Evolutionary conservation across 257 asterid genomes (phyloP).

Genomic region (Prunella vulgaris): DNA sequence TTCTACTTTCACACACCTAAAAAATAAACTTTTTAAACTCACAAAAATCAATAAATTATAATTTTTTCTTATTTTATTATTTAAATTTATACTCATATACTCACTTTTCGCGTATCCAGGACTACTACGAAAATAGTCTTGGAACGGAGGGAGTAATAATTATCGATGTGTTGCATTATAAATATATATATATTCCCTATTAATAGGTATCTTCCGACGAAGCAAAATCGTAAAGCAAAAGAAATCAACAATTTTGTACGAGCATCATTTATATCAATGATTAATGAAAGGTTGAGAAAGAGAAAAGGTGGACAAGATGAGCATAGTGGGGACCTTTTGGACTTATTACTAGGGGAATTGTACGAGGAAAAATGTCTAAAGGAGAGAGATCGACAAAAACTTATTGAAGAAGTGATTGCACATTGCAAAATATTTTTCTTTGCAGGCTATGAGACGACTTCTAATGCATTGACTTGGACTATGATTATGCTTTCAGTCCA

Average conservation of each 20-base stretch:
- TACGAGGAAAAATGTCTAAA: neutral
- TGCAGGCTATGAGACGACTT: constrained; percentile 21
- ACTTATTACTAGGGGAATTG: constrained; percentile 2
- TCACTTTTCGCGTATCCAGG: too few species aligned
- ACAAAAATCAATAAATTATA: too few species aligned
- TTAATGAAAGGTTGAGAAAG: constrained; percentile 1
- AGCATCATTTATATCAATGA: neutral
- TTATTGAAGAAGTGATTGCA: constrained; percentile 13
- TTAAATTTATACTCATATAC: too few species aligned
- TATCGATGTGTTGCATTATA: too few species aligned
- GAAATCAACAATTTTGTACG: neutral
- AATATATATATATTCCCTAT: too few species aligned
- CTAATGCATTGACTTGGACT: constrained; percentile 25
- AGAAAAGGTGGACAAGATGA: neutral
- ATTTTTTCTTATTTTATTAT: too few species aligned
- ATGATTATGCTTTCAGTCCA: constrained; percentile 21
- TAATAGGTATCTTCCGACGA: constrained; percentile 12
- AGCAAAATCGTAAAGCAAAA: constrained; percentile 1
- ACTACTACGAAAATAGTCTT: too few species aligned
- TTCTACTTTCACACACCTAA: too few species aligned
- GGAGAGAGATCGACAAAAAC: neutral
- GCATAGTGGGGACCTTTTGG: neutral
- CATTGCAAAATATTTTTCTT: constrained; percentile 24
- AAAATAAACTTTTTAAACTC: too few species aligned
- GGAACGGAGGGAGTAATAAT: too few species aligned